A percentile compares a stretch with the other conserved stretches of the same genome.
phyloP scores from a whole-genome alignment of 2,329 filamentous ascomycete species.

The Grosmannia huntii region DNA sequence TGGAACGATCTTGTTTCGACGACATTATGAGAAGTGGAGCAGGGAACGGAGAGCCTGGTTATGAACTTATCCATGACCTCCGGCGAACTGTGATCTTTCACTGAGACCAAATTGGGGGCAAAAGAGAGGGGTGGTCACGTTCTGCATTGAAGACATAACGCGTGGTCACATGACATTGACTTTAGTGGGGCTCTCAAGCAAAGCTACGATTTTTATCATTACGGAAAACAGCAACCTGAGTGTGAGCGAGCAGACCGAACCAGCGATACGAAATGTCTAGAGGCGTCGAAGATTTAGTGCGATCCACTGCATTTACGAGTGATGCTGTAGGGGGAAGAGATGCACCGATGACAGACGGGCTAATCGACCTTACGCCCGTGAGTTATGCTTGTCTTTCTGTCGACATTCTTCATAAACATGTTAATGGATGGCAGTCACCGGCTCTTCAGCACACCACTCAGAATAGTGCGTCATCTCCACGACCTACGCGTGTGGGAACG shows the following conservation, averaged over 20 bases:
- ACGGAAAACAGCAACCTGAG: background rate
- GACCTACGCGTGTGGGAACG: conserved; percentile 34
- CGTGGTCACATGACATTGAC: background rate
- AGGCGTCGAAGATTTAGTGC: background rate
- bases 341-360: background rate
- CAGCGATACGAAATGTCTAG: background rate
- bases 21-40: background rate
- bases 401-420: background rate
- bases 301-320: background rate
- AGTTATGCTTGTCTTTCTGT: background rate
- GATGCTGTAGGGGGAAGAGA: background rate
- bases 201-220: background rate
- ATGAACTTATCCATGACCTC: background rate
- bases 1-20: too few relatives aligned
- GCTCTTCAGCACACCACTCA: background rate
- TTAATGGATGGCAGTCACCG: background rate
- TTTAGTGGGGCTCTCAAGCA: background rate
- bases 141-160: background rate
- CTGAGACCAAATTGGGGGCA: background rate
- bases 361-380: background rate
- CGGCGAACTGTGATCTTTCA: background rate
- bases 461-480: conserved; percentile 24
- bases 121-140: background rate
- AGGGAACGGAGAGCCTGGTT: background rate
- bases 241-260: too few relatives aligned